Evolutionary conservation across 345 rosid genomes (phyloP).

Genomic region (Salix purpurea): DNA sequence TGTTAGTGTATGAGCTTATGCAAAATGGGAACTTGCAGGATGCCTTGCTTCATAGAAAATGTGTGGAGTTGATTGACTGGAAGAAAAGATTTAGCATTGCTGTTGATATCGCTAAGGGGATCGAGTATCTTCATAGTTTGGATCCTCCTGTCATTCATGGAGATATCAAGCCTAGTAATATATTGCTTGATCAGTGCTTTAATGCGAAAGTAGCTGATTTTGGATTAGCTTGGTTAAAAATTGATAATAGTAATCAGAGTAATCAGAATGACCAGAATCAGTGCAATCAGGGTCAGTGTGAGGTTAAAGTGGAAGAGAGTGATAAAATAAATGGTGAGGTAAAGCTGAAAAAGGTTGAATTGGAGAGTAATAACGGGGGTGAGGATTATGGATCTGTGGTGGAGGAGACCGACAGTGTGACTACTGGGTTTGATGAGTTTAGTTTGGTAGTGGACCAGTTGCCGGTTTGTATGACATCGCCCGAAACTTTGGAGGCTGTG

Average conservation of each 20-base stretch:
- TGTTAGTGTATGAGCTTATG: slow-evolving; percentile 81
- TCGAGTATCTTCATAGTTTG: slow-evolving; percentile 63
- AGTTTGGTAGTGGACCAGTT: slow-evolving; percentile 59
- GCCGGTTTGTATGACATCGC: slow-evolving; percentile 54
- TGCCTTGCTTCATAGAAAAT: slow-evolving; percentile 66
- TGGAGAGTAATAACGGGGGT: slow-evolving; percentile 32
- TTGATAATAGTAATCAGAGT: slow-evolving; percentile 33
- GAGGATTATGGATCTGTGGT: slow-evolving; percentile 69
- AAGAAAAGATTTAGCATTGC: slow-evolving; percentile 49
- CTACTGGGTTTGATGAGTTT: slow-evolving; percentile 63
- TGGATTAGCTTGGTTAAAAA: slow-evolving; percentile 73
- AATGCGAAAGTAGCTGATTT: slow-evolving; percentile 78
- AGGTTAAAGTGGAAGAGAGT: slow-evolving; percentile 13
- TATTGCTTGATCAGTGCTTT: slow-evolving; percentile 64
- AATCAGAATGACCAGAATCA: slow-evolving; percentile 13
- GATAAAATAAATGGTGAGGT: slow-evolving; percentile 13
- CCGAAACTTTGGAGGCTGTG: slow-evolving; percentile 29
- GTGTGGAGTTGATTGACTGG: slow-evolving; percentile 67
- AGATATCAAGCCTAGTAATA: slow-evolving; percentile 82
- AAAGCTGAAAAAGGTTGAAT: slow-evolving; percentile 29
- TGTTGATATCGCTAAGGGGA: slow-evolving; percentile 64
- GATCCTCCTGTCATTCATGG: slow-evolving; percentile 79
- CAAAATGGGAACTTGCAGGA: slow-evolving; percentile 80
- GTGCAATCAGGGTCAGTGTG: slow-evolving; percentile 13
- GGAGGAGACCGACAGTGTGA: slow-evolving; percentile 70